phyloP scores from a whole-genome alignment of 2,329 filamentous ascomycete genomes.

The Colletotrichum sp. region DNA sequence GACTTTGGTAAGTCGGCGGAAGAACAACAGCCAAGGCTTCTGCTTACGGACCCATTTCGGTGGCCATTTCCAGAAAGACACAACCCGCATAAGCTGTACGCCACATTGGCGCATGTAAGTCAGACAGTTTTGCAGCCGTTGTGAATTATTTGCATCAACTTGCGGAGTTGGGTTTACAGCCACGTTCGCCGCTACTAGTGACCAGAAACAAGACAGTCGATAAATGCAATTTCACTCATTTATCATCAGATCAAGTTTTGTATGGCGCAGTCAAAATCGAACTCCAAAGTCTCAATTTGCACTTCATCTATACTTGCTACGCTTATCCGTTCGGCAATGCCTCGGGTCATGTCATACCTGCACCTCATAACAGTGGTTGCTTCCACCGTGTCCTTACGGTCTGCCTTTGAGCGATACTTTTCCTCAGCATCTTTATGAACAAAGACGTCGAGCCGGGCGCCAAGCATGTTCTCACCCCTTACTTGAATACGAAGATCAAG shows the following conservation, averaged over 20 bases:
- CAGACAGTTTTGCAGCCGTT: fast-evolving
- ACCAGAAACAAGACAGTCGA: background rate
- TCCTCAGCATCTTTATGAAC: background rate
- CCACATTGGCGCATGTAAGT: background rate
- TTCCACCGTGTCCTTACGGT: too few relatives aligned
- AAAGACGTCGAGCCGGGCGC: background rate
- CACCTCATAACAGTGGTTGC: fast-evolving
- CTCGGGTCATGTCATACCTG: background rate
- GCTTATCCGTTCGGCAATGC: background rate
- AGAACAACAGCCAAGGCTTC: too few relatives aligned
- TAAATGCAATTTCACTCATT: fast-evolving
- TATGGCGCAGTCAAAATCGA: background rate
- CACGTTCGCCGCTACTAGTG: background rate
- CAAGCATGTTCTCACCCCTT: background rate
- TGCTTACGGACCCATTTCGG: background rate
- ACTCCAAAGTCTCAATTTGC: background rate
- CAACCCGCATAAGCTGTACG: background rate
- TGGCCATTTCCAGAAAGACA: fast-evolving
- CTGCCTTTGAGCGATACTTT: background rate
- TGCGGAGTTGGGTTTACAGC: background rate
- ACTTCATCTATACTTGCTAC: fast-evolving
- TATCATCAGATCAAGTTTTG: fast-evolving
- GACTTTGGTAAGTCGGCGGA: background rate
- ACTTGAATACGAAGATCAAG: background rate
- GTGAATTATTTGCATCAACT: background rate